Conservation (phyloP, 306 rosid species). For the Calophaca sinica region DNA sequence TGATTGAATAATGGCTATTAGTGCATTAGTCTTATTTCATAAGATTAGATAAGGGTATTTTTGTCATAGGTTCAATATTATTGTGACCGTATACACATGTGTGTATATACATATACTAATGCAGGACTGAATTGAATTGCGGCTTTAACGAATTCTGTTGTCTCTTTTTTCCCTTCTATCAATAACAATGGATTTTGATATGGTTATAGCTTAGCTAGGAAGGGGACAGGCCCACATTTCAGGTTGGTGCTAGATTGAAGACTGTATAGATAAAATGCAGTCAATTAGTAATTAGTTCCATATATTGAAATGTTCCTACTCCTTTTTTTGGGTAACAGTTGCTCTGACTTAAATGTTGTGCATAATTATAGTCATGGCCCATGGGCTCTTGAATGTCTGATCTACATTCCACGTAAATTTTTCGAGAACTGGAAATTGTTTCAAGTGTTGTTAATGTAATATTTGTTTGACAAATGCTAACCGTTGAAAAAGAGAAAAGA, state of each 20-base stretch:
- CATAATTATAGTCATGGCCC: not conserved
- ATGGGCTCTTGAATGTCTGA: constrained; percentile 10
- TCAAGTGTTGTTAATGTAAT: constrained; percentile 16
- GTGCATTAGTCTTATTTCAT: not conserved
- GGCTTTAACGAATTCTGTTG: not conserved
- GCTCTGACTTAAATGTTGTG: constrained; percentile 6
- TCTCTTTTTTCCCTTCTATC: not conserved
- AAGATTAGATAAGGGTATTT: not conserved
- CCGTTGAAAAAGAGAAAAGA: not conserved
- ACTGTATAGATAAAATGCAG: constrained; percentile 23
- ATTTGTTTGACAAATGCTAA: constrained; percentile 8
- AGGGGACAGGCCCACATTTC: constrained; percentile 14
- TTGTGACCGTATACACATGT: not conserved
- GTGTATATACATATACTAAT: not conserved
- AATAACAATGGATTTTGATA: constrained; percentile 12
- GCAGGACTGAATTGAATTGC: not conserved
- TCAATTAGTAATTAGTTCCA: constrained; percentile 2
- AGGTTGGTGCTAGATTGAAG: constrained; percentile 5
- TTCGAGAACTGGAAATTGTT: constrained; percentile 1
- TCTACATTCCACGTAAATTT: constrained; percentile 6
- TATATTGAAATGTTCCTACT: not conserved
- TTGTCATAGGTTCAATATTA: constrained; percentile 5
- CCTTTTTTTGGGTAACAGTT: not conserved
- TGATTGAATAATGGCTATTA: not conserved
- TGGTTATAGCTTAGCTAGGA: constrained; percentile 9